Evolutionary conservation across 1,139 yeast species (phyloP), one percentile per base, ranked within the genome.

Genomic region (Sporopachydermia cereana): DNA sequence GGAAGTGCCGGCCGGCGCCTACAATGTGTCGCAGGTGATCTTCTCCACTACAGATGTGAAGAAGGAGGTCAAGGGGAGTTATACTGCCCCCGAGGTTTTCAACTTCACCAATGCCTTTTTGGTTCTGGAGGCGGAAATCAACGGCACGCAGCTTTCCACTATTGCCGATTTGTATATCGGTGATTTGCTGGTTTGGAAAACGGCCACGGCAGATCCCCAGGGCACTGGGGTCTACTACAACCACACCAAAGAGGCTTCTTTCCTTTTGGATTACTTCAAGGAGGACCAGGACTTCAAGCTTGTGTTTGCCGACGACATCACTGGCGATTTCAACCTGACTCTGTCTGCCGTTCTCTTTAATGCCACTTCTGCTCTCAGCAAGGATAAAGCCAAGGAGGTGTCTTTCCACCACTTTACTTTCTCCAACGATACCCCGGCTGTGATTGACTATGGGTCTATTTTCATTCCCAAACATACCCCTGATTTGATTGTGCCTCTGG

Each of bases 191-290:
- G 18, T 34, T 7, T 34, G 39, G 39, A 34, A 34, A 21, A 34
- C 39, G 9, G 39, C 39, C 18, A 34, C 39, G 18, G 39, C 39
- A 12, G 39, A 34, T n/a, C 39, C 39, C 17, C 39, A 34, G 22
- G 39, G 39, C 18, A 34, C 39, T n/a, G 39, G 12, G 7, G 39
- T 34, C 17, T 12, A 12, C 22, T 34, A 34, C 22, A 34, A 34
- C 39, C 22, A 34, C 39, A 34, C 39, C 5, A 34, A 34, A 21
- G 39, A 34, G 9, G 39, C 17, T 34, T 34, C 39, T 9, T 7
- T 34, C 12, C 39, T 34, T 5, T 34, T 34, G 39, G 39, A 34
- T 7, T 34, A n/a, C 12, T 34, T 34, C n/a, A 34, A 34, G 22
- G n/a, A n/a, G 5, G 39, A 34, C 17, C 39, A 34, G 39, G 39